These are phyloP conservation scores for Drechslerella coelobrocha DNA, from an alignment of 2,329 filamentous ascomycete species.

Conservation along the genomic window DNA sequence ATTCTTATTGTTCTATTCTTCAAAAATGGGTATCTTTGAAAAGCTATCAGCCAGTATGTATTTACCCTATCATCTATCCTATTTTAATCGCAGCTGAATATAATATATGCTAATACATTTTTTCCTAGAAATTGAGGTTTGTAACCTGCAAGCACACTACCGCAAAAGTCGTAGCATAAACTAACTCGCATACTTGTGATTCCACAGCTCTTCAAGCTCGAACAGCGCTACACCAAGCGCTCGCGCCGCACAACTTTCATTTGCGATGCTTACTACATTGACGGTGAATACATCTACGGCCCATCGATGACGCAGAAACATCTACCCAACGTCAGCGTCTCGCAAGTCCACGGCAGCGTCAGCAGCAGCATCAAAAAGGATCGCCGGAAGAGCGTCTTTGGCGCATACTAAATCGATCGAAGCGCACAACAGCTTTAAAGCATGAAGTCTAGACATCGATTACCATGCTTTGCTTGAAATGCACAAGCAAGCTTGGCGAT, in stretches of 20 bases:
- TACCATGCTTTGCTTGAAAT: background rate
- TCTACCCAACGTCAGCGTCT: constrained; percentile 28
- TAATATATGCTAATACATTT: constrained; percentile 24
- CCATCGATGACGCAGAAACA: constrained; percentile 49
- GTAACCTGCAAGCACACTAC: constrained; percentile 2
- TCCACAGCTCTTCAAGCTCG: constrained; percentile 90
- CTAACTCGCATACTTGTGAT: constrained; percentile 8
- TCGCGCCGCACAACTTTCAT: constrained; percentile 89
- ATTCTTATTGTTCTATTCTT: constrained; percentile 16
- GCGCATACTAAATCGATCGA: constrained; percentile 31
- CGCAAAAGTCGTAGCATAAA: background rate
- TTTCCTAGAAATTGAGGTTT: constrained; percentile 51
- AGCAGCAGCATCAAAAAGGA: constrained; percentile 44
- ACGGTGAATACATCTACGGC: constrained; percentile 91
- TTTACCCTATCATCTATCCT: constrained; percentile 1
- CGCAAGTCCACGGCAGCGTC: constrained; percentile 37
- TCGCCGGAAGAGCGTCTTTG: constrained; percentile 46
- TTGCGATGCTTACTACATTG: constrained; percentile 87
- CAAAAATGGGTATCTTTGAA: constrained; percentile 62
- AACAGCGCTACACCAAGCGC: constrained; percentile 91
- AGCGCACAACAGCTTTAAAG: background rate
- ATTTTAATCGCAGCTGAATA: background rate
- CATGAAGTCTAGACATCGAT: background rate
- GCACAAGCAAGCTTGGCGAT: background rate
- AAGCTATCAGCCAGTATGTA: constrained; percentile 63